Base-by-base conservation (phyloP, 2,329 filamentous ascomycete genomes). In the Alternaria triticina region DNA sequence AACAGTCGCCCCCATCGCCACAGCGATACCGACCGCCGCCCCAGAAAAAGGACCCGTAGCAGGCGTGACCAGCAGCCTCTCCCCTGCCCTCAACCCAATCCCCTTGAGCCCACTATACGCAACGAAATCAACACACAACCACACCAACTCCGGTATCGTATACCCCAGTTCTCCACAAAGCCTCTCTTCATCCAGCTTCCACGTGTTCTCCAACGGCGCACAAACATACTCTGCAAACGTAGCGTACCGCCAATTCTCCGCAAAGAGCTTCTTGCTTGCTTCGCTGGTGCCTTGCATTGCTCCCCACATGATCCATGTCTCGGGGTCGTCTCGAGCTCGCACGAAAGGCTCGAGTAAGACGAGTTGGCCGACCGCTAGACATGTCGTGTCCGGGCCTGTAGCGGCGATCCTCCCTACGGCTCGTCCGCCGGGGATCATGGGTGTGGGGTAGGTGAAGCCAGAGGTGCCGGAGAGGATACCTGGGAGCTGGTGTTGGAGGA, bases 121-220 rank as follows among this genome's bases (percentile, higher is more conserved):
- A 4, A 59, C 45, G 1, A 49, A 12, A n/a, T 43, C 51, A 4
- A 44, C 23, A n/a, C 12, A 2, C 1, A 63, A 10, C 20, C 36
- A 30, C 22, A 49, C 11, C 17, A 63, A 15, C 10, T 60, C 49
- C 2, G 22, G 20, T 22, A 60, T 27, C 17, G 33, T 54, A 50
- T 63, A 60, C 20, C 83, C 83, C 20, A 81, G 45, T 8, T 66
- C 54, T 4, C 59, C 51, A 11, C 62, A 54, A 40, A 82, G 56
- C 27, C 68, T 54, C 7, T 62, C 57, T 61, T 82, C 80, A 52
- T 81, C 67, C 2, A 82, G 61, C 5, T 57, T 52, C 23, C 69
- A 66, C 17, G 70, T 70, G n/a, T 77, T 79, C 67, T 82, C 80
- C 23, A 82, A 69, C 17, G 80, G 80, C 13, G 72, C 65, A 12